Evolutionary conservation across 169 alveolate genomes (phyloP).

Genomic region (Plasmodium blacklocki): DNA sequence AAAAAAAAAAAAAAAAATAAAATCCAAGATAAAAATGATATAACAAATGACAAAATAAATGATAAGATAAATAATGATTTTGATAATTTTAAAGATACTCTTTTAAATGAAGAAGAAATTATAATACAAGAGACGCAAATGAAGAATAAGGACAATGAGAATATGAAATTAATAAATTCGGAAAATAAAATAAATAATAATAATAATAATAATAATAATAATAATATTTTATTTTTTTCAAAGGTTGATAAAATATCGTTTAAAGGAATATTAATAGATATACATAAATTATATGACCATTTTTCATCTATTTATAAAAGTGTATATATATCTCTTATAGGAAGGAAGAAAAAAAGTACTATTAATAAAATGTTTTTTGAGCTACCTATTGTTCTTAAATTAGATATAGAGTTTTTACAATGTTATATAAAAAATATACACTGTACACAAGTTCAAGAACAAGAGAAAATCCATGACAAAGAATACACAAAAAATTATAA

Average conservation of each 20-base stretch:
- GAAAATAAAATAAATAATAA: too few relatives aligned
- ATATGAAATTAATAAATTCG: background rate
- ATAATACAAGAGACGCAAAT: background rate
- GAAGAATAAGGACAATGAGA: background rate
- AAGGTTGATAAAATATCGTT: slow-evolving; percentile 15
- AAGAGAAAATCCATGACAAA: background rate
- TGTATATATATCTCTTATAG: slow-evolving; percentile 21
- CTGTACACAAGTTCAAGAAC: background rate
- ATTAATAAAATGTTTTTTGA: slow-evolving; percentile 16
- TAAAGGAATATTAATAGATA: slow-evolving; percentile 30
- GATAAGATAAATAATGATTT: too few relatives aligned
- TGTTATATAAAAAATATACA: background rate
- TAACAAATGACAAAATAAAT: too few relatives aligned
- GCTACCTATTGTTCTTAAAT: background rate
- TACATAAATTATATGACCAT: slow-evolving; percentile 11
- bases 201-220: background rate
- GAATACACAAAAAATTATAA: background rate
- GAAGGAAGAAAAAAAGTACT: slow-evolving; percentile 21
- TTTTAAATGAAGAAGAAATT: background rate
- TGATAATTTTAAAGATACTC: too few relatives aligned
- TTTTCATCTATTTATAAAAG: slow-evolving; percentile 3
- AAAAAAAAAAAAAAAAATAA: background rate
- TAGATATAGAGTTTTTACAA: background rate
- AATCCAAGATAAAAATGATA: background rate
- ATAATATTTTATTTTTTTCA: background rate